These are phyloP conservation scores for Phlyctochytrium planicorne DNA, from an alignment of 192 early-diverging fungal genomes.

Conservation along the genomic window DNA sequence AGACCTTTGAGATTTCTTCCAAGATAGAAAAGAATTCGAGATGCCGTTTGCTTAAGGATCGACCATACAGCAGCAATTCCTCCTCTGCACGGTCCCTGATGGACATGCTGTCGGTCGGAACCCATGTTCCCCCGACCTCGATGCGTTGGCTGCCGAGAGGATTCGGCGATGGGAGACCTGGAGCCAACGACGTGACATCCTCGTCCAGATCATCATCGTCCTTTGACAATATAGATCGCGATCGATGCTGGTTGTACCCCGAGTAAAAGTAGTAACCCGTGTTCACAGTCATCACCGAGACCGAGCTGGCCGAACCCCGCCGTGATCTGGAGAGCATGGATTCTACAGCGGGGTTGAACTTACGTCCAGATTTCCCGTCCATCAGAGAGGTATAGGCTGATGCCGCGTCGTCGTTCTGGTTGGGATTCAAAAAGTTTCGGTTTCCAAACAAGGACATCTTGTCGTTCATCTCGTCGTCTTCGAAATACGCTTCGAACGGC, in stretches of 20 bases:
- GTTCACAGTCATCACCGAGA: constrained; percentile 7
- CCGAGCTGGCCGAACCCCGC: constrained; percentile 10
- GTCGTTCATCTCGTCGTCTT: constrained; percentile 6
- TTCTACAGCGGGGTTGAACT: too few relatives aligned
- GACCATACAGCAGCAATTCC: constrained; percentile 12
- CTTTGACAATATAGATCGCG: constrained; percentile 10
- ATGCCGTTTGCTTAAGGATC: neutral
- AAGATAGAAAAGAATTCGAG: neutral
- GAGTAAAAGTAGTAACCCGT: constrained; percentile 2
- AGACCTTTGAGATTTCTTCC: neutral
- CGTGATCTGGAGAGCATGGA: constrained; percentile 6
- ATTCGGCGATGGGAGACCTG: constrained; percentile 24
- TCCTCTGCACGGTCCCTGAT: constrained; percentile 16
- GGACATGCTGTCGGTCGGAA: neutral
- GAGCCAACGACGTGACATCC: constrained; percentile 25
- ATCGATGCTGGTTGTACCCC: neutral
- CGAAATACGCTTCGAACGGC: constrained; percentile 20
- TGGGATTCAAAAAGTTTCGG: neutral
- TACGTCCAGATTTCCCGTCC: too few relatives aligned
- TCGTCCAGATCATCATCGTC: constrained; percentile 15
- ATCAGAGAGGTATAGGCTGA: neutral
- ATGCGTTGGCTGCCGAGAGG: neutral
- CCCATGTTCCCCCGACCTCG: constrained; percentile 24
- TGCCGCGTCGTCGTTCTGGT: neutral
- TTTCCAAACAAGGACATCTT: neutral